These are phyloP conservation scores for Sporisorium exsertum DNA, from an alignment of 1,284 basidiomycete species.

Conservation along the genomic window DNA sequence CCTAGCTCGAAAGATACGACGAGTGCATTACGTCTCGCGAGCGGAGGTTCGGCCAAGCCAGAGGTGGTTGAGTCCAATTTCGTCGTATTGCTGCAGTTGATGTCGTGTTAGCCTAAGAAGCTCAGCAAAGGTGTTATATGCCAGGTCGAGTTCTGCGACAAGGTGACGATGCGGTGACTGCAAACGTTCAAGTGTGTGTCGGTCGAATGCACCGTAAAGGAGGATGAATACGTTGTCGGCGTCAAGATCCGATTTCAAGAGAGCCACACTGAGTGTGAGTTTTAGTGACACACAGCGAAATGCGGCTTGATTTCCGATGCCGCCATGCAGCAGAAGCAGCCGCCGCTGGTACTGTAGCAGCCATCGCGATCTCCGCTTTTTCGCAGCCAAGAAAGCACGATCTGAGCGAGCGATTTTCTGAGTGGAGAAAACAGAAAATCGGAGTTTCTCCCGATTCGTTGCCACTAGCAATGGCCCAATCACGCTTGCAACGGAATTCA, in stretches of 20 bases:
- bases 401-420: background rate
- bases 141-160: no score
- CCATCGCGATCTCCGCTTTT: conserved; percentile 20
- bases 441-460: background rate
- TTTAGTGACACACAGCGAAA: background rate
- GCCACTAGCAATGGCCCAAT: no score
- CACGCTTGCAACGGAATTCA: background rate
- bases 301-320: conserved; percentile 15
- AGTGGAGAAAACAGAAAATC: background rate
- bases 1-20: background rate
- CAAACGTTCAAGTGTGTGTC: no score
- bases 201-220: no score
- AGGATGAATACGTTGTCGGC: background rate
- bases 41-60: background rate
- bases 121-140: no score
- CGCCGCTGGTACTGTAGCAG: background rate
- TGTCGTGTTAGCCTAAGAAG: no score
- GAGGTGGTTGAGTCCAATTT: background rate
- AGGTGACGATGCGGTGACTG: background rate
- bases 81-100: background rate
- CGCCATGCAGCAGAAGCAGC: conserved; percentile 11
- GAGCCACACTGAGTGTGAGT: background rate
- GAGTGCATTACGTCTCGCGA: background rate
- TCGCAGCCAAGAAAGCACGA: background rate
- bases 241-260: background rate